Conservation (phyloP, 2,329 filamentous ascomycete species). For the Ophiostoma novo-ulmi region DNA sequence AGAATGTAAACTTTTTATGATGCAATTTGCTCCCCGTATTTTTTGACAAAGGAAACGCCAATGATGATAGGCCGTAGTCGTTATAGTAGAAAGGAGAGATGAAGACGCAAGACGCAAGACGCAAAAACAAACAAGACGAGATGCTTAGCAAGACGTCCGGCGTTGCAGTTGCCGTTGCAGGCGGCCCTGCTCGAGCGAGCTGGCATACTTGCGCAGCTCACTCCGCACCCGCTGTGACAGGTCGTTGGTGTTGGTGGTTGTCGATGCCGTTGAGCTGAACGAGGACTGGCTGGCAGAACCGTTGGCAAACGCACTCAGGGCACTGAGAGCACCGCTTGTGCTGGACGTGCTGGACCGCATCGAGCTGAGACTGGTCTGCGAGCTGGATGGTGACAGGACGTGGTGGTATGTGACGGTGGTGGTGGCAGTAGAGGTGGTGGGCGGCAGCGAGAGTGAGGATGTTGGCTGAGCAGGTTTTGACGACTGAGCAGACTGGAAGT, state of each 20-base stretch:
- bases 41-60: slow-evolving; percentile 12
- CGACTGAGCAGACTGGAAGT: slow-evolving; percentile 60
- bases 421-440: slow-evolving; percentile 22
- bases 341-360: slow-evolving; percentile 50
- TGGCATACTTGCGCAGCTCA: slow-evolving; percentile 80
- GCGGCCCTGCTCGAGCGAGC: slow-evolving; percentile 79
- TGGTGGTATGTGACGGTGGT: slow-evolving; percentile 37
- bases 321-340: slow-evolving; percentile 21
- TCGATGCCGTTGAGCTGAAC: slow-evolving; percentile 34
- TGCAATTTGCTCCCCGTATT: not conserved
- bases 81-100: not conserved
- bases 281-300: slow-evolving; percentile 18
- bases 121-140: too few species aligned
- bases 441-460: slow-evolving; percentile 18
- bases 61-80: slow-evolving; percentile 14
- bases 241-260: slow-evolving; percentile 32
- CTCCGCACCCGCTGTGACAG: slow-evolving; percentile 72
- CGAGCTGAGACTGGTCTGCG: slow-evolving; percentile 78
- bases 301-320: slow-evolving; percentile 25
- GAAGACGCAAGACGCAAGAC: not conserved
- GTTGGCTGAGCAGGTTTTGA: slow-evolving; percentile 27
- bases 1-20: not conserved
- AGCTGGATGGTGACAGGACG: slow-evolving; percentile 65
- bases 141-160: slow-evolving; percentile 48
- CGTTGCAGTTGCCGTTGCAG: slow-evolving; percentile 56